Conservation (phyloP, 352 stramenopile species). For the Phytophthora citricola region DNA sequence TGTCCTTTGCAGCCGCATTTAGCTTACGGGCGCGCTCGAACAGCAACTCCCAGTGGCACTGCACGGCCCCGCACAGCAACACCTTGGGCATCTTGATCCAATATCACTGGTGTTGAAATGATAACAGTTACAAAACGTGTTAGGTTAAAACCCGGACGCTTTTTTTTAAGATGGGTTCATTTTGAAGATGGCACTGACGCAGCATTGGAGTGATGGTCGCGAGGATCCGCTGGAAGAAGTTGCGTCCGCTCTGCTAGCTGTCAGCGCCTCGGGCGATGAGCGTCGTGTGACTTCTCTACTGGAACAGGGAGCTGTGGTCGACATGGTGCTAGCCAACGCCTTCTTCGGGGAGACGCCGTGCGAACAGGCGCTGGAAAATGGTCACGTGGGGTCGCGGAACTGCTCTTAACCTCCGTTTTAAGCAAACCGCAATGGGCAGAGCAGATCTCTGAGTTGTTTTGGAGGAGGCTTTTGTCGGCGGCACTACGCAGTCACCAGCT, state of each 20-base stretch:
- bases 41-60: constrained; percentile 65
- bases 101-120: background rate
- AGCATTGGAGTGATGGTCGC: constrained; percentile 26
- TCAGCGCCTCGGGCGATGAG: constrained; percentile 30
- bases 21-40: constrained; percentile 79
- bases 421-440: constrained; percentile 12
- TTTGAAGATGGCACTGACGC: constrained; percentile 19
- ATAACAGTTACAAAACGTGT: background rate
- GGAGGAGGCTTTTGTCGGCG: constrained; percentile 29
- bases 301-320: constrained; percentile 9
- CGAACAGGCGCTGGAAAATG: constrained; percentile 44
- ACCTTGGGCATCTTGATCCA: constrained; percentile 69
- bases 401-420: constrained; percentile 27
- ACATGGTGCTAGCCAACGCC: constrained; percentile 22
- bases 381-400: constrained; percentile 31
- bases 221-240: constrained; percentile 27
- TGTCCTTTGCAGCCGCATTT: constrained; percentile 57
- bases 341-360: constrained; percentile 47
- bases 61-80: constrained; percentile 73
- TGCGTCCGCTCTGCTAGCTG: constrained; percentile 21
- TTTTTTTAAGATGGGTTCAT: constrained; percentile 9
- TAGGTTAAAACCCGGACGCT: background rate
- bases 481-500: constrained; percentile 34
- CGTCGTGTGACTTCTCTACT: constrained; percentile 16
- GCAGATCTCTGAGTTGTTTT: constrained; percentile 36